phyloP scores from a whole-genome alignment of 1,139 yeast genomes.

The Taphrina betulina region DNA sequence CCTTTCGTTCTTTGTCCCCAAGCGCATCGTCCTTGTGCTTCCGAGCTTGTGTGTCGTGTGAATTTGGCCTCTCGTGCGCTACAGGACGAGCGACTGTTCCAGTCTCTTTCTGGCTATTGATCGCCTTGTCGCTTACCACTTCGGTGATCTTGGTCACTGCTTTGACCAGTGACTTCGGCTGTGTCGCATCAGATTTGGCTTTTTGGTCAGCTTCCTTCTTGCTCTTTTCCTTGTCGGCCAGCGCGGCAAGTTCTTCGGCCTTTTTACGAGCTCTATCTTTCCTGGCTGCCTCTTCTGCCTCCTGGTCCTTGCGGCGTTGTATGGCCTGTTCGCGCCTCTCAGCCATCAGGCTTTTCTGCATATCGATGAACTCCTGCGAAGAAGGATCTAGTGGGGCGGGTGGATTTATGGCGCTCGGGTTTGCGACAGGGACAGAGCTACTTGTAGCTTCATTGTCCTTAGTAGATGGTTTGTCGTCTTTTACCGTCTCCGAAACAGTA shows the following conservation, averaged over 20 bases:
- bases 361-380: conserved; percentile 26
- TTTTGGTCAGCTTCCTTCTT: background rate
- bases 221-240: conserved; percentile 14
- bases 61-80: background rate
- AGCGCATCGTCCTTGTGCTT: background rate
- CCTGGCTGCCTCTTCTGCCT: conserved; percentile 22
- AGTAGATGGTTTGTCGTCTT: background rate
- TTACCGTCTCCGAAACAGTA: background rate
- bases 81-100: background rate
- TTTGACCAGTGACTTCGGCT: conserved; percentile 8
- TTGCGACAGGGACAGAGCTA: background rate
- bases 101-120: background rate
- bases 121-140: background rate
- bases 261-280: conserved; percentile 26
- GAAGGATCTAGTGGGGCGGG: conserved; percentile 25
- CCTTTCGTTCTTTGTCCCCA: background rate
- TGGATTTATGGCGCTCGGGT: background rate
- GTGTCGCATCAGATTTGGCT: background rate
- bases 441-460: background rate
- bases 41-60: background rate
- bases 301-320: conserved; percentile 24
- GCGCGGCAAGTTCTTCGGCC: conserved; percentile 25
- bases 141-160: background rate
- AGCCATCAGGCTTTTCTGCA: conserved; percentile 30
- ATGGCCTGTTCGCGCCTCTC: conserved; percentile 29